Evolutionary conservation across 140 eudicot species (phyloP), one percentile per base, ranked within the genome.

Genomic region (Stevia rebaudiana): DNA sequence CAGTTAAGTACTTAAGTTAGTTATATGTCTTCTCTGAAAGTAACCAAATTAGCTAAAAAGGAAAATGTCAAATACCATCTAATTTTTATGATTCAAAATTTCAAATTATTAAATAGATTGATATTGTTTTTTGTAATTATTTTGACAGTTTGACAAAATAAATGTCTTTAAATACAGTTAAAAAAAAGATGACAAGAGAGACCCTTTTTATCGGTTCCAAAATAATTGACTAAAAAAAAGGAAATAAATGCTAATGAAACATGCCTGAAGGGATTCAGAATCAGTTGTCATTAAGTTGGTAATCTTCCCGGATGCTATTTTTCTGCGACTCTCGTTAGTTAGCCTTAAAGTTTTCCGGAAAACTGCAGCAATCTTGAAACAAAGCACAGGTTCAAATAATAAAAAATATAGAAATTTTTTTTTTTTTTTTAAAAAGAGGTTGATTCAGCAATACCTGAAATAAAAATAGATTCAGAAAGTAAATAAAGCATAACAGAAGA

Each of bases 271-370:
- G 28, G 96, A 74, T 71, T 92, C 87, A 53, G 98, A 82, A 80
- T 92, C 98, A 3, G 98, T 92, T 63, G 96, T 85, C 85, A 92
- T 92, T 85, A 92, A 72, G 73, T 92, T 92, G 52, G 96, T 88
- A 46, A 92, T 85, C 78, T 81, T 92, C 66, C 98, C 96, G 58
- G 96, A 71, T 36, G 92, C 83, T 71, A 84, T 85, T 60, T 83
- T 79, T 74, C 82, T 92, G 66, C 96, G 98, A 65, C 95, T 76
- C 65, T 92, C 98, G 53, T 88, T 92, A 31, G 98, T 85, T 79
- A 92, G 82, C 80, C 90, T 79, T 65, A 92, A 74, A 33, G 98
- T 82, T 74, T 92, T 92, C 72, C 94, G 94, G 63, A 92, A 92
- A 18, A 92, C 82, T 33, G 98, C 92, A 79, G 98, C 98, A 75